phyloP scores from a whole-genome alignment of 2,329 filamentous ascomycete species.

The Fusarium euwallaceae region DNA sequence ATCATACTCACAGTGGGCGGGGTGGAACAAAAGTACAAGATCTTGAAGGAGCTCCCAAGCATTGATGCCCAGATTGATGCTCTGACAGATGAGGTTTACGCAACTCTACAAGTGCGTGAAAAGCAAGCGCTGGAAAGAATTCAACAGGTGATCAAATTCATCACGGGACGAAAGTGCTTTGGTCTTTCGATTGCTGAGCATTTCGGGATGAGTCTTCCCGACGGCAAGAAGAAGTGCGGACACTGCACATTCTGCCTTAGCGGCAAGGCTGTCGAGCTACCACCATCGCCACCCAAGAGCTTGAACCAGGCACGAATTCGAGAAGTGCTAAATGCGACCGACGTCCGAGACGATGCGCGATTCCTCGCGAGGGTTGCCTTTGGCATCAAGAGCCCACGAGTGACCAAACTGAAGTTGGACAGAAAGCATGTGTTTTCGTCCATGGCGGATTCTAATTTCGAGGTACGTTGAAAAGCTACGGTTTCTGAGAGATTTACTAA shows the following conservation, averaged over 20 bases:
- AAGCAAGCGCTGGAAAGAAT: constrained; percentile 64
- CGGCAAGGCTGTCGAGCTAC: constrained; percentile 53
- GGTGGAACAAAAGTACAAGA: constrained; percentile 66
- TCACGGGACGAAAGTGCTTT: constrained; percentile 66
- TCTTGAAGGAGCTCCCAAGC: constrained; percentile 62
- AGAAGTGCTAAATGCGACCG: constrained; percentile 58
- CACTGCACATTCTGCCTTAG: constrained; percentile 63
- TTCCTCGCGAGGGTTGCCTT: constrained; percentile 72
- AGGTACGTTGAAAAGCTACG: constrained; percentile 48
- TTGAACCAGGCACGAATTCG: constrained; percentile 58
- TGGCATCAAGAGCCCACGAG: constrained; percentile 70
- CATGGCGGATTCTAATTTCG: constrained; percentile 67
- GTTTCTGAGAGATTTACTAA: constrained; percentile 1
- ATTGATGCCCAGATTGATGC: constrained; percentile 56
- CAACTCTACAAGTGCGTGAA: constrained; percentile 65
- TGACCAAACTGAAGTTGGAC: constrained; percentile 62
- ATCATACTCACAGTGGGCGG: constrained; percentile 66
- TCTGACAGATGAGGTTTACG: constrained; percentile 62
- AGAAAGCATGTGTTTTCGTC: constrained; percentile 62
- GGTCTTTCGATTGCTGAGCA: constrained; percentile 65
- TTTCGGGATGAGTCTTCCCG: constrained; percentile 67
- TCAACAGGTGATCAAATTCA: constrained; percentile 63
- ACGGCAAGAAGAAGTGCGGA: constrained; percentile 61
- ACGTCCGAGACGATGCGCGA: constrained; percentile 67
- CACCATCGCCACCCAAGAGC: constrained; percentile 53